Conservation (phyloP, 192 early-diverging fungal species). For the Obelidium mucronatum region DNA sequence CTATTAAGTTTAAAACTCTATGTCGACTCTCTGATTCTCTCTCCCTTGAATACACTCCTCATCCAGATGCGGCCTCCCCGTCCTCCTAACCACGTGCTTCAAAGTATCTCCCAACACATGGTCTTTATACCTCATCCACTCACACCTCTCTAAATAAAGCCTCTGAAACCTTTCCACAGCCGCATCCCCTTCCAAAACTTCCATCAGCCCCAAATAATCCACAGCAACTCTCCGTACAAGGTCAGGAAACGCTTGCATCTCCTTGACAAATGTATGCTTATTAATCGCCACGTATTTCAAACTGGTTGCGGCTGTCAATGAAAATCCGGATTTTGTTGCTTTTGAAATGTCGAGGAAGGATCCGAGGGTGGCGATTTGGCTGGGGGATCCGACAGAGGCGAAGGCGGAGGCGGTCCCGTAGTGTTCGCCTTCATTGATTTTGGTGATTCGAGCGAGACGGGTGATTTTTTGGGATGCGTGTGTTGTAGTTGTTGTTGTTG, state of each 20-base stretch:
- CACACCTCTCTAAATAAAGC: not conserved
- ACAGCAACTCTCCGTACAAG: not conserved
- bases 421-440: not conserved
- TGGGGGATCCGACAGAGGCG: not conserved
- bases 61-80: no score
- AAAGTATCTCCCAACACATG: not conserved
- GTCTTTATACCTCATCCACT: constrained; percentile 1
- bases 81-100: no score
- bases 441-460: no score
- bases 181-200: not conserved
- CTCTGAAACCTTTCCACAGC: not conserved
- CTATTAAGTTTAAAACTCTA: no score
- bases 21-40: no score
- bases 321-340: not conserved
- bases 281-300: constrained; percentile 15
- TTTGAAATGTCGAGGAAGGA: not conserved
- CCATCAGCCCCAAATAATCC: not conserved
- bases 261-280: not conserved
- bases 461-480: not conserved
- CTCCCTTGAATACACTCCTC: no score
- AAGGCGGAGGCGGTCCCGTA: constrained; percentile 5
- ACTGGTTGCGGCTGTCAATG: not conserved
- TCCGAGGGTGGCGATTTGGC: constrained; percentile 2
- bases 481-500: not conserved
- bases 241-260: not conserved